Evolutionary conservation across 1,139 yeast species (phyloP).

Genomic region (Candida sanyaensis): DNA sequence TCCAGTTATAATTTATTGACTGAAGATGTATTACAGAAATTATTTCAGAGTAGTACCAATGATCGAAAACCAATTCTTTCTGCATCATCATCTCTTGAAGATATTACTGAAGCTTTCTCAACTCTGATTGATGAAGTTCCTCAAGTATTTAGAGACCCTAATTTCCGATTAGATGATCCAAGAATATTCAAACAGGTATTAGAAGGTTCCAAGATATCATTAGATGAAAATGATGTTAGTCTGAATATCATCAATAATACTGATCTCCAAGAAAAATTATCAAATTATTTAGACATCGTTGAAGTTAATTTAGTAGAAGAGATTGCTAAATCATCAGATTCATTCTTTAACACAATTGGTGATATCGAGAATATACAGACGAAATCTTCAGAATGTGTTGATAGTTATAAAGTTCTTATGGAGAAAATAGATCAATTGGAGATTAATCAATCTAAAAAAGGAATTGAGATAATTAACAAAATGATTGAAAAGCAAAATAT

Average conservation of each 20-base stretch:
- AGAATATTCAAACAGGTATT: conserved; percentile 76
- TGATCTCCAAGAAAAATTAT: conserved; percentile 75
- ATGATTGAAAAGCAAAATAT: conserved; percentile 61
- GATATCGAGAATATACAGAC: conserved; percentile 67
- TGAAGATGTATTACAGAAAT: conserved; percentile 47
- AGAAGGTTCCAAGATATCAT: conserved; percentile 48
- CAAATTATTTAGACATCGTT: conserved; percentile 81
- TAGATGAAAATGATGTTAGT: conserved; percentile 20
- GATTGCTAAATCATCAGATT: conserved; percentile 79
- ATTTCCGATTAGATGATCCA: conserved; percentile 87
- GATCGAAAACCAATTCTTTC: conserved; percentile 13
- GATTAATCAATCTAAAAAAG: conserved; percentile 51
- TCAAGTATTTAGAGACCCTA: conserved; percentile 60
- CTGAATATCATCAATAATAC: conserved; percentile 39
- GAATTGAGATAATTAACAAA: conserved; percentile 52
- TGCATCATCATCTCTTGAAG: conserved; percentile 16
- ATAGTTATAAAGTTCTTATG: conserved; percentile 48
- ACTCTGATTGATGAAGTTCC: conserved; percentile 52
- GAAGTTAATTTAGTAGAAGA: conserved; percentile 81
- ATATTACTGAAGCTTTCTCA: conserved; percentile 10
- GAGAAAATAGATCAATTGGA: conserved; percentile 45
- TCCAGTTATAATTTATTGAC: conserved; percentile 50
- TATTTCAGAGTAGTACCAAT: conserved; percentile 19
- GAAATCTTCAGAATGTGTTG: conserved; percentile 56
- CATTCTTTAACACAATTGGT: conserved; percentile 81